Evolutionary conservation across 192 early-diverging fungal species (phyloP).

Genomic region (Lunasporangiospora selenospora): DNA sequence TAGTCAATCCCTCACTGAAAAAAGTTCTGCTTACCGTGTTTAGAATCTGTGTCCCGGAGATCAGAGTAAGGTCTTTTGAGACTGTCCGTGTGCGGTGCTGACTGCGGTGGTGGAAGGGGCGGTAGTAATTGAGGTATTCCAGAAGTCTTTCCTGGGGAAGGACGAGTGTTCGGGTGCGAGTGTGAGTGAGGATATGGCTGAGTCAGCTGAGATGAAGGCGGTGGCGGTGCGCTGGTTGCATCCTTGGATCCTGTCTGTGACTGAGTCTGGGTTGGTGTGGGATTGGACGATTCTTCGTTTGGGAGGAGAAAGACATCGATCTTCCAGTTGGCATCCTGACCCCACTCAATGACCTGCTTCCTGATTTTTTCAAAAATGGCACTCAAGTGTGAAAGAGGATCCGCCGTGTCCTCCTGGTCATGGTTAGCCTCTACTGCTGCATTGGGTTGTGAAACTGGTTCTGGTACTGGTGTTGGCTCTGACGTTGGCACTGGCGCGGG

Average conservation of each 20-base stretch:
- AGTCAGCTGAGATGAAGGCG: not conserved
- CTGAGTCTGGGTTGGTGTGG: not conserved
- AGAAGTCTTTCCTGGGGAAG: not conserved
- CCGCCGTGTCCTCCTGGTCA: too few relatives aligned
- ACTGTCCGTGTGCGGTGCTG: too few relatives aligned
- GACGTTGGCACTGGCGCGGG: too few relatives aligned
- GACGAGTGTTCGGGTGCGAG: not conserved
- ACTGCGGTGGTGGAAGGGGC: not conserved
- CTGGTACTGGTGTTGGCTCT: too few relatives aligned
- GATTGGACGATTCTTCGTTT: slow-evolving; percentile 18
- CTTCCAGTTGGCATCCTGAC: slow-evolving; percentile 47
- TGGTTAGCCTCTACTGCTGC: too few relatives aligned
- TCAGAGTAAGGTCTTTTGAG: too few relatives aligned
- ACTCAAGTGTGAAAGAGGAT: slow-evolving; percentile 39
- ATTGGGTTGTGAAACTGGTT: too few relatives aligned
- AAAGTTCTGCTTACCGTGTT: too few relatives aligned
- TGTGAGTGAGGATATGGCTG: not conserved
- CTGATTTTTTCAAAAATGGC: slow-evolving; percentile 46
- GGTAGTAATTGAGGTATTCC: not conserved
- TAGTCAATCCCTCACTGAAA: too few relatives aligned
- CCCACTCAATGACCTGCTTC: slow-evolving; percentile 46
- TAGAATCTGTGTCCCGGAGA: too few relatives aligned
- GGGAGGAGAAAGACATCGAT: slow-evolving; percentile 46
- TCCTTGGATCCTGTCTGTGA: too few relatives aligned
- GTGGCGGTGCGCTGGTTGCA: not conserved